Evolutionary conservation across 164 flowering plant genomes (phyloP).

Genomic region (Stephania cephalantha): DNA sequence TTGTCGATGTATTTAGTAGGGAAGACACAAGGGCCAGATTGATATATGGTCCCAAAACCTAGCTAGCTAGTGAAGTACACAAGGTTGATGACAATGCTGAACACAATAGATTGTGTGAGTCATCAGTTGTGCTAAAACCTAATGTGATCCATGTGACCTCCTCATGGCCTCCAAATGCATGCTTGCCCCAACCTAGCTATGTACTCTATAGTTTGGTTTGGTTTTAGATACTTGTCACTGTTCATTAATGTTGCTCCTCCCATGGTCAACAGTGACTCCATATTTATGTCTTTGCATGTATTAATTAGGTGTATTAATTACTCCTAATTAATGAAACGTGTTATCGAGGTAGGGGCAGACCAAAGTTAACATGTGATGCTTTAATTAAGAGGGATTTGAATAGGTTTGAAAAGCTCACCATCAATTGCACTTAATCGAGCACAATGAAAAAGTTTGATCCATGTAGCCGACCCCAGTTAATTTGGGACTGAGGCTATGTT

Average conservation of each 20-base stretch:
- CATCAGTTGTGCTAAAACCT: background rate
- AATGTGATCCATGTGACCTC: conserved; percentile 1
- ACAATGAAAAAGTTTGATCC: too few species aligned
- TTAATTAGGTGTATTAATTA: too few species aligned
- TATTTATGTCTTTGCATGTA: background rate
- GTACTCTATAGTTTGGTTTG: background rate
- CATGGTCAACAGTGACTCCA: background rate
- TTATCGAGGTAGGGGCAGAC: too few species aligned
- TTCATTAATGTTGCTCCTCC: background rate
- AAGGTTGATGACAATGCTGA: too few species aligned
- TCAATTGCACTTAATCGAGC: too few species aligned
- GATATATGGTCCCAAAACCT: conserved; percentile 1
- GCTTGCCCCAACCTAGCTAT: background rate
- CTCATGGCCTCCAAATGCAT: background rate
- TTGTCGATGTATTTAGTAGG: background rate
- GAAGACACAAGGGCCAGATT: background rate
- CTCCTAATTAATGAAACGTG: too few species aligned
- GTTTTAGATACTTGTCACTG: background rate
- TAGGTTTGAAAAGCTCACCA: too few species aligned
- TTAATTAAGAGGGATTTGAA: too few species aligned
- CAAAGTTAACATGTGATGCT: too few species aligned
- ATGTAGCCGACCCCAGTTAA: too few species aligned
- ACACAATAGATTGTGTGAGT: background rate
- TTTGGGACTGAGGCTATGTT: too few species aligned
- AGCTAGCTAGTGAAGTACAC: too few species aligned